These are phyloP conservation scores for Coelastrella sp. DNA, from an alignment of 139 green algal genomes.

Conservation along the genomic window DNA sequence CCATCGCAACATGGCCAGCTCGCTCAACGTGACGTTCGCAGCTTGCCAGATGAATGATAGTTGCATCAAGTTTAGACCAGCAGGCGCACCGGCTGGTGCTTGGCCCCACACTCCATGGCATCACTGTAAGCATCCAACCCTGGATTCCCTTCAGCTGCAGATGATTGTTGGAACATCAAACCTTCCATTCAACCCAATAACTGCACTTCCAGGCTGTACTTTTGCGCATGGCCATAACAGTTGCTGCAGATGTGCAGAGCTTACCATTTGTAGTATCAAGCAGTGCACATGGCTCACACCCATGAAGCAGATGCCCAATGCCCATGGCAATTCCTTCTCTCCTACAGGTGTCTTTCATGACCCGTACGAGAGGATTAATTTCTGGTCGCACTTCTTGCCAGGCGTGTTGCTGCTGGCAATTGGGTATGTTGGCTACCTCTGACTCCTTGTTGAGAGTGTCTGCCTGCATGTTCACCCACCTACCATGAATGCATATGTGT, in stretches of 20 bases:
- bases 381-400: conserved; percentile 86
- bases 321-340: neutral
- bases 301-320: too few relatives aligned
- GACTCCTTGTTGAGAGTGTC: too few relatives aligned
- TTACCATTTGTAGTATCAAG: too few relatives aligned
- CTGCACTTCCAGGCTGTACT: too few relatives aligned
- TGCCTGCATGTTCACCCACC: too few relatives aligned
- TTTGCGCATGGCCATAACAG: too few relatives aligned
- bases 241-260: too few relatives aligned
- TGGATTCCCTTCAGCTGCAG: neutral
- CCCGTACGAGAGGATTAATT: conserved; percentile 88
- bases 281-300: too few relatives aligned
- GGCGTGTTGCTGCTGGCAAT: conserved; percentile 65
- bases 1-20: too few relatives aligned
- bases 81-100: conserved; percentile 20
- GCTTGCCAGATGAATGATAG: neutral
- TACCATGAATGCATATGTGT: too few relatives aligned
- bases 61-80: conserved; percentile 21
- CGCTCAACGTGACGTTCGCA: neutral
- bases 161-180: too few relatives aligned
- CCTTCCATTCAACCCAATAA: too few relatives aligned
- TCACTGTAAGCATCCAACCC: conserved; percentile 18
- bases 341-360: conserved; percentile 74
- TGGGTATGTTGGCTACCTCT: conserved; percentile 50
- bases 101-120: conserved; percentile 34